Evolutionary conservation across 208 protist genomes (phyloP).

Genomic region (Naegleria fowleri): DNA sequence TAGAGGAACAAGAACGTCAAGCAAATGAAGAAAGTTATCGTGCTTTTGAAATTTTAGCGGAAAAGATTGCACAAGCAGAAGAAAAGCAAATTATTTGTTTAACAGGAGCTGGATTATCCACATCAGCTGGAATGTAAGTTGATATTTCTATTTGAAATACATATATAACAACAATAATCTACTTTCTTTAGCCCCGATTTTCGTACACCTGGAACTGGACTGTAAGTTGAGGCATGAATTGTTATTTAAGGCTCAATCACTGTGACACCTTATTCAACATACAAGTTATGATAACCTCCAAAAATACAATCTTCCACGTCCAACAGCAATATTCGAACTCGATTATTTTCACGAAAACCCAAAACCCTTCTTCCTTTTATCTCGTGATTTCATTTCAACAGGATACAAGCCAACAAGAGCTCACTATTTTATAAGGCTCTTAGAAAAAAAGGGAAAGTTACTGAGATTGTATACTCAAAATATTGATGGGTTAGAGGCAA

Average conservation of each 20-base stretch:
- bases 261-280: too few species aligned
- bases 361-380: constrained; percentile 78
- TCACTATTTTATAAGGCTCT: constrained; percentile 83
- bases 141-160: too few species aligned
- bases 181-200: too few species aligned
- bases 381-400: constrained; percentile 67
- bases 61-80: not conserved
- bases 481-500: constrained; percentile 85
- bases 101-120: constrained; percentile 8
- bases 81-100: not conserved
- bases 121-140: too few species aligned
- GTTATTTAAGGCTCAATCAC: too few species aligned
- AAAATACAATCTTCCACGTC: not conserved
- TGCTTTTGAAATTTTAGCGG: not conserved
- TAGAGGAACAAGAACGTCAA: not conserved
- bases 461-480: constrained; percentile 91
- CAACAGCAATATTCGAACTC: constrained; percentile 67
- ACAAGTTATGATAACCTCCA: not conserved
- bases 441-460: constrained; percentile 77
- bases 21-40: not conserved
- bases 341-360: constrained; percentile 72
- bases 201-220: not conserved
- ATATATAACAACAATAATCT: too few species aligned
- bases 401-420: constrained; percentile 66
- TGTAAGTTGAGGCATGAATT: too few species aligned